Evolutionary conservation across 1,284 basidiomycete species (phyloP), one percentile per base, ranked within the genome.

Genomic region (Violaceomyces palustris): DNA sequence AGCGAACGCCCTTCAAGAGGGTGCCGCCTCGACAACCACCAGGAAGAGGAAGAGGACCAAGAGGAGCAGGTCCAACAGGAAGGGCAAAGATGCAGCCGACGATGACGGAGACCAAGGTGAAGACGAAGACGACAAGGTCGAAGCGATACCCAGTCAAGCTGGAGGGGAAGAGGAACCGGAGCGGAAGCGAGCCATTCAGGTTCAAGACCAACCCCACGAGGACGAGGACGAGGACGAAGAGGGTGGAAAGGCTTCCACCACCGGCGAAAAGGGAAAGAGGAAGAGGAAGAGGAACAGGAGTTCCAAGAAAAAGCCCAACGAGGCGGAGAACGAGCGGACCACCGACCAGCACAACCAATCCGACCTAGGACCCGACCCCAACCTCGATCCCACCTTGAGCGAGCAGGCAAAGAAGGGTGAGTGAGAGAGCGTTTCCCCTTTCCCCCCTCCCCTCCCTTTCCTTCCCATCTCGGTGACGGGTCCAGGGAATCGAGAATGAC

Each of bases 361-460:
- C 44, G 24, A 59, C n/a, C 19, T 51, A 9, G 56, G 56, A 6
- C 56, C 56, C 0, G 51, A 59, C 26, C 56, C 56, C 3, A 45
- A 45, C 24, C 39, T 39, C 1, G 56, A 59, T 34, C 31, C 49
- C 28, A 47, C 51, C 2, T 27, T 59, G 25, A 54, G 51, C 37
- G 56, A 59, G 25, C 47, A 50, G n/a, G 51, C 56, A 27, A 59
- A 59, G 37, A 51, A 59, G 31, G 31, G 31, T 39, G 26, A 22
- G 27, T 40, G 4, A 22, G 12, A n/a, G n/a, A n/a, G n/a, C n/a
- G n/a, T n/a, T n/a, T n/a, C n/a, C n/a, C n/a, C n/a, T n/a, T n/a
- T n/a, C n/a, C n/a, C n/a, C n/a, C n/a, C n/a, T n/a, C n/a, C n/a
- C n/a, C n/a, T n/a, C n/a, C n/a, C n/a, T n/a, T n/a, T n/a, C n/a